Conservation (phyloP, 345 rosid genomes). For the Boechera retrofracta region DNA sequence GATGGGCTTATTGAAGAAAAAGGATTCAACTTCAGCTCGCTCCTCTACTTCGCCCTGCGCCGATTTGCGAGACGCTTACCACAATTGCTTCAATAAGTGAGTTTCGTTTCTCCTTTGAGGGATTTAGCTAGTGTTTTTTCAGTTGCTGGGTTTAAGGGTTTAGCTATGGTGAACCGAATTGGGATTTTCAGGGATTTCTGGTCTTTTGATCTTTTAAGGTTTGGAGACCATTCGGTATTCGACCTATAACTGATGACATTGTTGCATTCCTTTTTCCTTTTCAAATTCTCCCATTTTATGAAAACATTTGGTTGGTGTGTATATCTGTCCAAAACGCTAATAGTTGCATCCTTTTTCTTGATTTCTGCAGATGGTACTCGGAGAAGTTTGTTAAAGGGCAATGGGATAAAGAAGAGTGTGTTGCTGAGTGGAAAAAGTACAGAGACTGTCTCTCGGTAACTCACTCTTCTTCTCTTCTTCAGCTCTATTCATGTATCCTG, state of each 20-base stretch:
- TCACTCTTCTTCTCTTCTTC: slow-evolving; percentile 6
- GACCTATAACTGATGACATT: background rate
- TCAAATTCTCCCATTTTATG: background rate
- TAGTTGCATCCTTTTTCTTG: background rate
- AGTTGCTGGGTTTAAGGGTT: background rate
- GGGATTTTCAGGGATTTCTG: background rate
- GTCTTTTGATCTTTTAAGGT: background rate
- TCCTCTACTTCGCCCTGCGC: slow-evolving; percentile 84
- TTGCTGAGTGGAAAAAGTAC: slow-evolving; percentile 76
- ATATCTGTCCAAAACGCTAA: background rate
- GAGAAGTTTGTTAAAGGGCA: slow-evolving; percentile 85
- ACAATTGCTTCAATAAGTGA: slow-evolving; percentile 79
- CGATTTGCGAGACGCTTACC: slow-evolving; percentile 68
- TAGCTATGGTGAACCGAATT: background rate
- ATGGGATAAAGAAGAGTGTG: slow-evolving; percentile 81
- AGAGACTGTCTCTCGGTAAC: slow-evolving; percentile 79
- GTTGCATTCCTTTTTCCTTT: background rate
- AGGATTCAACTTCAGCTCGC: slow-evolving; percentile 43
- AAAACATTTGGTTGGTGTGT: slow-evolving; percentile 2
- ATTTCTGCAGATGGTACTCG: slow-evolving; percentile 72
- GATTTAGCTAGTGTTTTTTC: background rate
- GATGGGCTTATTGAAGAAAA: slow-evolving; percentile 53
- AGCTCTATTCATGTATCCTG: background rate
- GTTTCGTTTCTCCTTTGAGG: slow-evolving; percentile 42
- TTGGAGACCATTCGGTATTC: background rate